Evolutionary conservation across 1,284 basidiomycete species (phyloP).

Genomic region (Trametes polyzona): DNA sequence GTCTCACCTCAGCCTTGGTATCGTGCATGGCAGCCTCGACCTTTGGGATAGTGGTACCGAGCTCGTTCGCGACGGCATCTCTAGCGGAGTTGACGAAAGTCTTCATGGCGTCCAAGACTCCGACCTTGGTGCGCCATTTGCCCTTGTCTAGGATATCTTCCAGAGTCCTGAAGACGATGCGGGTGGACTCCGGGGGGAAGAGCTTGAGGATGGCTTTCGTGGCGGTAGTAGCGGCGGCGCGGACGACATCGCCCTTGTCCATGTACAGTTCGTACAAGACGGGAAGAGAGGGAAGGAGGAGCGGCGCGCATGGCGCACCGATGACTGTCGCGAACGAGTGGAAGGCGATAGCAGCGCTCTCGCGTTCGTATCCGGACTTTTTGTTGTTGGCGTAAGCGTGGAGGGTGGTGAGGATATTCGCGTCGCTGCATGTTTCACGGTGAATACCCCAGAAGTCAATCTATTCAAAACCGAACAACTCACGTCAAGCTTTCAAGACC

Average conservation of each 20-base stretch:
- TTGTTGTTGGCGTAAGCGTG: slow-evolving; percentile 82
- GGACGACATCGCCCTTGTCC: slow-evolving; percentile 95
- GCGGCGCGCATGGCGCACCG: slow-evolving; percentile 79
- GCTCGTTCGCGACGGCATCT: slow-evolving; percentile 85
- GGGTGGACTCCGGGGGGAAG: slow-evolving; percentile 83
- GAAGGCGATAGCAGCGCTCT: slow-evolving; percentile 88
- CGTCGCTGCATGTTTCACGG: slow-evolving; percentile 50
- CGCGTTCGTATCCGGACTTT: slow-evolving; percentile 91
- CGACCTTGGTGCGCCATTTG: slow-evolving; percentile 96
- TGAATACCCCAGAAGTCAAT: background rate
- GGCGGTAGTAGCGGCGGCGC: slow-evolving; percentile 81
- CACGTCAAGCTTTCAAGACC: slow-evolving; percentile 69
- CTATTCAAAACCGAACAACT: slow-evolving; percentile 28
- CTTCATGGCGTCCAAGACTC: slow-evolving; percentile 88
- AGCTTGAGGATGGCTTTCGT: slow-evolving; percentile 86
- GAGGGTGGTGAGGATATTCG: slow-evolving; percentile 65
- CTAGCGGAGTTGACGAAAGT: slow-evolving; percentile 72
- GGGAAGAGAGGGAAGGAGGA: slow-evolving; percentile 81
- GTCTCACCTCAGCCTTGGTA: slow-evolving; percentile 88
- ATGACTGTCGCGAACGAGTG: slow-evolving; percentile 77
- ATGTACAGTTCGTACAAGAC: slow-evolving; percentile 85
- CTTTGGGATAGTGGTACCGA: slow-evolving; percentile 84
- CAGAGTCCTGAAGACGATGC: slow-evolving; percentile 73
- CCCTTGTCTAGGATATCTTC: slow-evolving; percentile 80
- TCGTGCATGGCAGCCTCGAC: slow-evolving; percentile 96